Base-by-base conservation (phyloP, 2,329 filamentous ascomycete species). In the Amauroascus niger region DNA sequence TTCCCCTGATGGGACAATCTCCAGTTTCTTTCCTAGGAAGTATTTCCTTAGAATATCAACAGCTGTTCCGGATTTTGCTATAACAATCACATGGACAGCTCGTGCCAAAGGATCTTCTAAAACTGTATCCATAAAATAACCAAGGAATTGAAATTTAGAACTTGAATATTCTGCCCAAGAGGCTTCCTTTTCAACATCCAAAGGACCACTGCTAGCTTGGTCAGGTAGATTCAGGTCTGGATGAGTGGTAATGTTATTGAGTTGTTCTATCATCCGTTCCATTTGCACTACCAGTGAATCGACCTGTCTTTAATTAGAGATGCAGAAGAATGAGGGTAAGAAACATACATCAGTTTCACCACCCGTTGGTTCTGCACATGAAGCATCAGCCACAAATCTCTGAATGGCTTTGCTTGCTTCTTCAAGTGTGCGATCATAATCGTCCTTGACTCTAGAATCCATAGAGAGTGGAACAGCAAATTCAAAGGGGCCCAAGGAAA, bases 111-210 rank as follows among this genome's bases (percentile, higher is more conserved):
- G 30, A 3, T 53, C 59, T 20, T 62, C 63, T 1, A 66, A 62
- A 24, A 67, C 65, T 14, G 67, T 56, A 40, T 73, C 65, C 26
- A 73, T 64, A 13, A 74, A 61, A 52, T 71, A 66, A n/a, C 69
- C 68, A 3, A 75, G 63, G 18, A 75, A 67, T 18, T 68, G 61
- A 41, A 75, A 75, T 57, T 75, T 75, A 8, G 71, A 66, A 47
- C 73, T 74, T 6, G 70, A 72, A 57, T 74, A 74, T 52, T 75
- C 71, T 3, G 71, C 72, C 69, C 72, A 75, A 3, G 68, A 62
- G 5, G 72, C 69, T 55, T 73, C 67, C 52, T 69, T 66, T 43
- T 63, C 58, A 6, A 68, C 60, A 33, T 70, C 65, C 1, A 65
- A 58, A 11, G 67, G 61, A 8, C 64, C 59, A 14, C 63, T 63